phyloP scores from a whole-genome alignment of 2,329 filamentous ascomycete genomes.

The Beauveria sp. region DNA sequence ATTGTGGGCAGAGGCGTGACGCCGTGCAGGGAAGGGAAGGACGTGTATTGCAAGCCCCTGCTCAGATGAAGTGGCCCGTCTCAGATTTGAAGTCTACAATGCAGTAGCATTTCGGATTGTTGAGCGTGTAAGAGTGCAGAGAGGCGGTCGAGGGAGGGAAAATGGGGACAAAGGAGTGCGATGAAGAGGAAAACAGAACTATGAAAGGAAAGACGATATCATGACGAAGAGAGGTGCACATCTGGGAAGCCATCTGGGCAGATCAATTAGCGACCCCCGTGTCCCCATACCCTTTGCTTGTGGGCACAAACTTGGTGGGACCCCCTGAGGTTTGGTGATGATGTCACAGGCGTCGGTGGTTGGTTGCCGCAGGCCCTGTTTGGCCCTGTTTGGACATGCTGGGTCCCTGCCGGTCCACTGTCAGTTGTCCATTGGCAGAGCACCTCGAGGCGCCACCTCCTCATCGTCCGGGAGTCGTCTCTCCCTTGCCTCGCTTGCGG shows the following conservation, averaged over 20 bases:
- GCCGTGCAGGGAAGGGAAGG: background rate
- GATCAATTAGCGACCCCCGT: background rate
- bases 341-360: slow-evolving; percentile 5
- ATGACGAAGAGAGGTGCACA: background rate
- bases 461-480: too few species aligned
- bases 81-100: background rate
- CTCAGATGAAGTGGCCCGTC: background rate
- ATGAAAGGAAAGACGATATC: background rate
- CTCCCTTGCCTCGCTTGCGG: background rate
- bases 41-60: background rate
- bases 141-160: background rate
- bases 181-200: background rate
- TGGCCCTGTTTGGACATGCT: background rate
- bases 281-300: background rate
- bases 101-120: background rate
- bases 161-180: background rate
- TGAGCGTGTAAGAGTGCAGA: background rate
- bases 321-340: slow-evolving; percentile 4
- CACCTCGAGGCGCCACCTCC: background rate
- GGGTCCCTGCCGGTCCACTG: background rate
- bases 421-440: background rate
- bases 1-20: background rate
- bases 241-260: background rate
- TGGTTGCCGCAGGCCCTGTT: background rate
- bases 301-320: slow-evolving; percentile 2